Evolutionary conservation across 352 stramenopile genomes (phyloP).

Genomic region (Hyaloperonospora brassicae): DNA sequence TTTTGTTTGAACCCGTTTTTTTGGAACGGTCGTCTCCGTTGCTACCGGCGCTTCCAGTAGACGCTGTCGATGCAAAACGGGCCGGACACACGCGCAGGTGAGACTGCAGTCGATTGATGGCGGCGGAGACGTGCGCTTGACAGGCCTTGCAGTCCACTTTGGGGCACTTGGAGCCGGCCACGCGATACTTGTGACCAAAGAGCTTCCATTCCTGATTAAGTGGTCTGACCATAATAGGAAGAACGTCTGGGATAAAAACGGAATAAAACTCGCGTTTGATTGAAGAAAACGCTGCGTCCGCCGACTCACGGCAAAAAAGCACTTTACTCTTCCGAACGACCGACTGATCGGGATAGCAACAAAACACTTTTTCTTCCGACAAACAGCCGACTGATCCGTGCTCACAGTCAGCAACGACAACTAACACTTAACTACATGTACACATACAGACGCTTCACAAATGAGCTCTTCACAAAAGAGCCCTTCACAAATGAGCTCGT

Average conservation of each 20-base stretch:
- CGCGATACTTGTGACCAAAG: slow-evolving; percentile 52
- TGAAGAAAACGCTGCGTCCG: not conserved
- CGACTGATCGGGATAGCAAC: too few species aligned
- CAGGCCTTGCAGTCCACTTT: slow-evolving; percentile 66
- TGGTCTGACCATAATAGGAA: slow-evolving; percentile 37
- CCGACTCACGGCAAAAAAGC: too few species aligned
- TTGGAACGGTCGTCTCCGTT: slow-evolving; percentile 1
- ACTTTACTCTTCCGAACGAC: too few species aligned
- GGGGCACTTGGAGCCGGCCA: slow-evolving; percentile 41
- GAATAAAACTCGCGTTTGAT: not conserved
- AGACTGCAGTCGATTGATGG: slow-evolving; percentile 56
- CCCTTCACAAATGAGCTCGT: too few species aligned
- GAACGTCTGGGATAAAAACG: not conserved
- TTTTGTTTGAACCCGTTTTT: slow-evolving; percentile 2
- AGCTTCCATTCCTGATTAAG: slow-evolving; percentile 65
- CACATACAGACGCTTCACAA: too few species aligned
- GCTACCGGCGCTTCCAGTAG: slow-evolving; percentile 1
- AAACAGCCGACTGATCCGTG: too few species aligned
- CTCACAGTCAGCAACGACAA: too few species aligned
- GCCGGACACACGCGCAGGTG: slow-evolving; percentile 52
- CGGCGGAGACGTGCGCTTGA: slow-evolving; percentile 47
- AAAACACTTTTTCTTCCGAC: too few species aligned
- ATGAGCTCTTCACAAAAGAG: too few species aligned
- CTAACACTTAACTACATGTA: too few species aligned
- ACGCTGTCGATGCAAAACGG: slow-evolving; percentile 12